A percentile compares a stretch with the other conserved stretches of the same genome.
Evolutionary conservation across 2,329 filamentous ascomycete species (phyloP).

Genomic region (Alternaria triticina): DNA sequence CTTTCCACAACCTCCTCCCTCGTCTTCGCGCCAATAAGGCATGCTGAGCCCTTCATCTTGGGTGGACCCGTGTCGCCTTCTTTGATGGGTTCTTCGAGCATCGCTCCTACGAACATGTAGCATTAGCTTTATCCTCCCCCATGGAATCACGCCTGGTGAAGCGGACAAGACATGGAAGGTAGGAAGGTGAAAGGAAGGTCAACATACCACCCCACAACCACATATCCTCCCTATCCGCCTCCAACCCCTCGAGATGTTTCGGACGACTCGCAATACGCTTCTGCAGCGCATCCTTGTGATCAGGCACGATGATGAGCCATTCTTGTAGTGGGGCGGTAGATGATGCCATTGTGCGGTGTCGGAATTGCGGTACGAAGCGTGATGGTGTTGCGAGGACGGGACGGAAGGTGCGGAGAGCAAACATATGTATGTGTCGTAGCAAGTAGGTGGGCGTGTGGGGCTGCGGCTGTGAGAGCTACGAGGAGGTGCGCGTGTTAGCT

Average conservation of each 20-base stretch:
- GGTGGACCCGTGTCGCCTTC: constrained; percentile 64
- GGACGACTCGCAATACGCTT: constrained; percentile 52
- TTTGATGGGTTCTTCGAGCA: constrained; percentile 53
- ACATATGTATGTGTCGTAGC: constrained; percentile 13
- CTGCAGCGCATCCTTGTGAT: constrained; percentile 50
- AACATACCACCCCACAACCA: constrained; percentile 47
- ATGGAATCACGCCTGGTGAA: no score
- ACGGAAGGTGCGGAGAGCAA: constrained; percentile 8
- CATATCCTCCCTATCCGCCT: constrained; percentile 35
- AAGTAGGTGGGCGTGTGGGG: background rate
- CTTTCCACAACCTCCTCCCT: constrained; percentile 72
- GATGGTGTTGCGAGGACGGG: background rate
- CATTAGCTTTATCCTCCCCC: background rate
- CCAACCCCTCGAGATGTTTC: constrained; percentile 41
- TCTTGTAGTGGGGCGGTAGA: constrained; percentile 43
- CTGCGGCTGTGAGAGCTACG: background rate
- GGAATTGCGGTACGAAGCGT: background rate
- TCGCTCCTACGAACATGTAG: constrained; percentile 30
- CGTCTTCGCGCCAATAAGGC: constrained; percentile 70
- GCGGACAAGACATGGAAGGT: no score
- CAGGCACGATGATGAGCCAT: constrained; percentile 60
- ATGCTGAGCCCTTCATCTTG: constrained; percentile 75
- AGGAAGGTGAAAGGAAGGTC: background rate
- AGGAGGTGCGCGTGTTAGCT: background rate
- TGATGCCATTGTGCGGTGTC: constrained; percentile 30